Evolutionary conservation across 306 rosid species (phyloP), one percentile per base, ranked within the genome.

Genomic region (Vachellia collinsii): DNA sequence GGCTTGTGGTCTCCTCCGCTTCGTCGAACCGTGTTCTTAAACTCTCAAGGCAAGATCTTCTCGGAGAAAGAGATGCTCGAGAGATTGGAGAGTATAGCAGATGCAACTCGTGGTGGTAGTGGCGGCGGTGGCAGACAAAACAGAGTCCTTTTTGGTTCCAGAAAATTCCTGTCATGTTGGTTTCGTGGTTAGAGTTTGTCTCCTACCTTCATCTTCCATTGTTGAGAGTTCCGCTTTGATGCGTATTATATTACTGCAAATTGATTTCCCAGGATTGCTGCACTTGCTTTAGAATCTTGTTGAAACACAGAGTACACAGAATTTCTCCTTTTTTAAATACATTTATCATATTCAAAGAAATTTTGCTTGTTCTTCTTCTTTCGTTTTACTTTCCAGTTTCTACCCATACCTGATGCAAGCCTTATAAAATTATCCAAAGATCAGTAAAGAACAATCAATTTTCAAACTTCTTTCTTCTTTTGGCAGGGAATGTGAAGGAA

Each of bases 1-100:
- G 98, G 90, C 11, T 41, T 94, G 64, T 94, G 98, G 98, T 94
- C 98, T 85, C 98, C 98, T 48, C 98, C 88, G 0, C 67, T 91
- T 77, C 83, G 70, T 0, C 89, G 93, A 9, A 86, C 85, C 0
- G 98, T 80, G 56, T 94, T 90, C 88, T 37, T 91, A 83, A 88
- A 81, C 83, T 90, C 98, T 11, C 88, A 84, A 0, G 97, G 88
- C 10, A 87, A 61, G 53, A 87, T 91, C 38, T 86, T 86, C 50
- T 89, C 88, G 0, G 88, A 90, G 14, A 63, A 84, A 66, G 89
- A 92, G 63, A 75, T 88, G 91, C 88, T 88, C 76, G 77, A 83
- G 22, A 90, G 82, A 72, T 90, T 92, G 58, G 74, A 78, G 80
- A 84, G 44, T n/a, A 41, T 58, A 44, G 75, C 56, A 11, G 74